Percentiles rank a stretch among this genome's conserved stretches.
These are phyloP conservation scores for Phytophthora multivora DNA, from an alignment of 352 stramenopile genomes.

Conservation along the genomic window DNA sequence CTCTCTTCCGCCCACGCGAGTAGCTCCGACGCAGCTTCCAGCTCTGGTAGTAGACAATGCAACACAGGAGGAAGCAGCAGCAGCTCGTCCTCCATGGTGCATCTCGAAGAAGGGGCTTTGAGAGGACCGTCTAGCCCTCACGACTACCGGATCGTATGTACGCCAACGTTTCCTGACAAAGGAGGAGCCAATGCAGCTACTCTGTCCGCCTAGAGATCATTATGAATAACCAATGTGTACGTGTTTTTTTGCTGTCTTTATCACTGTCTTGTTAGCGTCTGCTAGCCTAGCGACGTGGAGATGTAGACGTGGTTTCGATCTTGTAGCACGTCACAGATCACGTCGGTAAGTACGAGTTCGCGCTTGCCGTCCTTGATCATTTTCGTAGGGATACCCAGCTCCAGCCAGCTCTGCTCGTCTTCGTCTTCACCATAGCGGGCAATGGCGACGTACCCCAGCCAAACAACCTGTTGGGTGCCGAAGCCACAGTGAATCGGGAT, in stretches of 20 bases:
- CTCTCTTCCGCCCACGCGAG: slow-evolving; percentile 2
- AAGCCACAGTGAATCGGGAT: slow-evolving; percentile 75
- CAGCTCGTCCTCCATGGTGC: slow-evolving; percentile 17
- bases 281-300: slow-evolving; percentile 48
- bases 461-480: slow-evolving; percentile 72
- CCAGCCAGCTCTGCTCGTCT: slow-evolving; percentile 49
- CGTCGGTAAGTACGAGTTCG: slow-evolving; percentile 49
- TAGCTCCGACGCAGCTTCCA: slow-evolving; percentile 10
- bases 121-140: slow-evolving; percentile 29
- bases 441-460: slow-evolving; percentile 75
- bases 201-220: slow-evolving; percentile 36
- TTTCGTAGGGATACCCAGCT: slow-evolving; percentile 49
- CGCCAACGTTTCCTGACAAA: slow-evolving; percentile 69
- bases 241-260: slow-evolving; percentile 22
- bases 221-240: slow-evolving; percentile 28
- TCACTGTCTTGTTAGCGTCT: background rate
- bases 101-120: slow-evolving; percentile 31
- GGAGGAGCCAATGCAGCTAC: slow-evolving; percentile 16
- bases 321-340: slow-evolving; percentile 73
- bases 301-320: slow-evolving; percentile 72
- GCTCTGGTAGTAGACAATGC: slow-evolving; percentile 8
- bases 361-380: slow-evolving; percentile 54
- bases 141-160: slow-evolving; percentile 66
- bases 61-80: slow-evolving; percentile 9
- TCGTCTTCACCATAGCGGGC: slow-evolving; percentile 64